Base-by-base conservation (phyloP, 192 early-diverging fungal genomes). In the Coemansia sp. region DNA sequence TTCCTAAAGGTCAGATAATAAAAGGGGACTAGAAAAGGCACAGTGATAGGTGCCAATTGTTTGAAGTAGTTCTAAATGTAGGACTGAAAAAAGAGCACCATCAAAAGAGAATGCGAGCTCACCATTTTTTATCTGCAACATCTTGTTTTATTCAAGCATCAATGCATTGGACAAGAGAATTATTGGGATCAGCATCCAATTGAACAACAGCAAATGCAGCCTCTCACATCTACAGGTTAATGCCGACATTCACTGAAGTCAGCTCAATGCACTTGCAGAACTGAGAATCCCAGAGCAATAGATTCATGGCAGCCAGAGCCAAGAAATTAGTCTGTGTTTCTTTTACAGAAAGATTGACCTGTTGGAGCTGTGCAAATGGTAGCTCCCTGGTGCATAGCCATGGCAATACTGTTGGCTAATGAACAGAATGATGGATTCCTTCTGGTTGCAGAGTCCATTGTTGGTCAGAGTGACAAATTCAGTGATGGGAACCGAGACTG, bases 341-440 rank as follows among this genome's bases (percentile, higher is more conserved):
- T 38, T 81, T 81, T 4, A 79, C 69, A 0, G 48, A 62, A 15
- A 89, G 38, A 12, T 39, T 20, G 4, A 87, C 63, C 72, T 87
- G 15, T 75, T 49, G 30, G 88, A 88, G 0, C 30, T 30, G 30
- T 3, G 30, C 30, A 30, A 3, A 30, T 3, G 30, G 30, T 30
- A 30, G 30, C 3, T 78, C 11, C 84, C 84, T 4, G 87, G 88
- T 33, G 86, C 79, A 57, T 41, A 41, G 39, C 12, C 12, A 6
- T 6, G 2, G 39, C 39, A 6, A 12, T 41, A 1, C 9, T 41
- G 78, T 55, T 89, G 88, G 41, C 76, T 64, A n/a, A 86, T 78
- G 26, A 85, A 89, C 67, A 88, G 73, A 30, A 88, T 72, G n/a
- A 88, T 85, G 0, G 76, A 59, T 65, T 89, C 86, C 45, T 86